phyloP scores from a whole-genome alignment of 2,329 filamentous ascomycete genomes.

The Fusarium camptoceras region DNA sequence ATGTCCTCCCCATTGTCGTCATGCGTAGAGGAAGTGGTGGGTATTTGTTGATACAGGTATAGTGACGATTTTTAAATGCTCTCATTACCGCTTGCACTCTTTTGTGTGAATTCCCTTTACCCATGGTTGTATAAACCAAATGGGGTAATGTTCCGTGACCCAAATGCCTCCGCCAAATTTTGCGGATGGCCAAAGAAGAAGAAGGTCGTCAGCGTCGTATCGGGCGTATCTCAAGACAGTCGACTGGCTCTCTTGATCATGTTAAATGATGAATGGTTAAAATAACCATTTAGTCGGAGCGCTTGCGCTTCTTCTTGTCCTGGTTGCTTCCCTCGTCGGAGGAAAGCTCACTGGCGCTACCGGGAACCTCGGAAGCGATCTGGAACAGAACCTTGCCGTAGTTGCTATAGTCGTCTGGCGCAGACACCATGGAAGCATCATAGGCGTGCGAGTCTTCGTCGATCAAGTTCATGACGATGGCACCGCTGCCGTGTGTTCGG shows the following conservation, averaged over 20 bases:
- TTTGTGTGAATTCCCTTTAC: slow-evolving; percentile 54
- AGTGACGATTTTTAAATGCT: slow-evolving; percentile 55
- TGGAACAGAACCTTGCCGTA: slow-evolving; percentile 86
- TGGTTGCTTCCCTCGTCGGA: slow-evolving; percentile 65
- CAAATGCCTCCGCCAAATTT: slow-evolving; percentile 45
- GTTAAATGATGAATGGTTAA: slow-evolving; percentile 25
- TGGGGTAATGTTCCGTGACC: slow-evolving; percentile 44
- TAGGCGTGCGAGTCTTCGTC: slow-evolving; percentile 69
- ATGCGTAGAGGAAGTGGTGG: slow-evolving; percentile 49
- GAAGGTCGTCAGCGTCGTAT: slow-evolving; percentile 51
- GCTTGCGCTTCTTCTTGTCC: slow-evolving; percentile 77
- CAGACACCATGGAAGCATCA: slow-evolving; percentile 57
- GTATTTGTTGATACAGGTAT: slow-evolving; percentile 60
- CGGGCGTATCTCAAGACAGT: slow-evolving; percentile 48
- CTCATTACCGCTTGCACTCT: slow-evolving; percentile 55
- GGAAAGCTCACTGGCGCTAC: slow-evolving; percentile 69
- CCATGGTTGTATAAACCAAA: slow-evolving; percentile 45
- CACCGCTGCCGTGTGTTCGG: slow-evolving; percentile 89
- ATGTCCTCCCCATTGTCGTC: slow-evolving; percentile 45
- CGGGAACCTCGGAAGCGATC: slow-evolving; percentile 78
- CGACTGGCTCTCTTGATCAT: slow-evolving; percentile 39
- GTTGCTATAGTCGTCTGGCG: slow-evolving; percentile 72
- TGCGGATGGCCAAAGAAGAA: slow-evolving; percentile 45
- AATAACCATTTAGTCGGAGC: slow-evolving; percentile 66
- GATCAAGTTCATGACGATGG: slow-evolving; percentile 90